Evolutionary conservation across 441 rosid genomes (phyloP).

Genomic region (Gossypium gossypioides): DNA sequence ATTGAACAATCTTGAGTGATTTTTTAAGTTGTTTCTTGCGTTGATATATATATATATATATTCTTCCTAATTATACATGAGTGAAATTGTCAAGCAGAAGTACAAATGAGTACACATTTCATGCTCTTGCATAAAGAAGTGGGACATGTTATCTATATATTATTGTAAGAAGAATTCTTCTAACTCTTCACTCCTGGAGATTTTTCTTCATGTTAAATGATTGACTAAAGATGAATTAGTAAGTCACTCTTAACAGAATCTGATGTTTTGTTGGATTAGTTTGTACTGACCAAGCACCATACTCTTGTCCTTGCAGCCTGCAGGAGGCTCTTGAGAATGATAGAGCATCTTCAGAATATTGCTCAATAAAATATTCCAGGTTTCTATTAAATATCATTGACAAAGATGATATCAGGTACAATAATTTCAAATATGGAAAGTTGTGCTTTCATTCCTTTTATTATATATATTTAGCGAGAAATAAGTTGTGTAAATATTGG

Average conservation of each 20-base stretch:
- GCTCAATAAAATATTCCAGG: background rate
- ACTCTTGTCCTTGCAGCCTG: background rate
- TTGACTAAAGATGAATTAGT: background rate
- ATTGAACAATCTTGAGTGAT: background rate
- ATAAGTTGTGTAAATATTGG: too few species aligned
- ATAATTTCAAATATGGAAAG: background rate
- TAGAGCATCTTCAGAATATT: background rate
- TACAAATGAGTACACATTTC: background rate
- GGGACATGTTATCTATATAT: background rate
- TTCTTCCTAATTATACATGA: background rate
- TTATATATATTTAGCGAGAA: too few species aligned
- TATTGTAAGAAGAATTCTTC: background rate
- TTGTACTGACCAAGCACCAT: background rate
- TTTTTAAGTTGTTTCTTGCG: background rate
- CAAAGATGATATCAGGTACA: background rate
- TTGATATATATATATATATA: too few species aligned
- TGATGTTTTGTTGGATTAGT: background rate
- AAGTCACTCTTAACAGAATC: background rate
- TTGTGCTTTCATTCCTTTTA: background rate
- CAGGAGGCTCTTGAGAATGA: conserved; percentile 4
- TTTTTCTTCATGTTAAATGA: background rate
- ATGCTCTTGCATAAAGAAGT: background rate
- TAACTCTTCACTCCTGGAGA: background rate
- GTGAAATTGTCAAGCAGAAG: background rate
- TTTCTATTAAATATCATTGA: background rate